phyloP scores from a whole-genome alignment of 73 alveolate genomes.

The Paramecium caudatum region DNA sequence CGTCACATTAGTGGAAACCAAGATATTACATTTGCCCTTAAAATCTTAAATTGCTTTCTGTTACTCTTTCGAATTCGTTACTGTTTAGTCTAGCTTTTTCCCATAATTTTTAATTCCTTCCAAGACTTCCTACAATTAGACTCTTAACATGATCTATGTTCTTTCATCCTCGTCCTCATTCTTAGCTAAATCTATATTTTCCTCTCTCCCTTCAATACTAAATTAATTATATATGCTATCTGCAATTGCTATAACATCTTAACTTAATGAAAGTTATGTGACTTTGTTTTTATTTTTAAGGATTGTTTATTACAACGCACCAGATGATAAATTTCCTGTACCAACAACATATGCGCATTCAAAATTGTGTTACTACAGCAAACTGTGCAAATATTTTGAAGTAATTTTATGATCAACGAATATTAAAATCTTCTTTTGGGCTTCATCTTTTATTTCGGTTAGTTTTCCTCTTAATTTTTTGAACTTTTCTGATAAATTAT shows the following conservation, averaged over 20 bases:
- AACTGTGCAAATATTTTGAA: slow-evolving; percentile 47
- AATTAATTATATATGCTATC: slow-evolving; percentile 9
- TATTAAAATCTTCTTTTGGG: neutral
- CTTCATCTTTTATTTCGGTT: neutral
- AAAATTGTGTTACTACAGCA: neutral
- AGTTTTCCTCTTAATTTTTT: neutral
- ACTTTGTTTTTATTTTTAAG: neutral
- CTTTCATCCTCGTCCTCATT: neutral
- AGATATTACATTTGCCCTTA: slow-evolving; percentile 25
- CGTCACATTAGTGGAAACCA: slow-evolving; percentile 72
- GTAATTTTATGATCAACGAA: slow-evolving; percentile 67
- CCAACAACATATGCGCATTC: slow-evolving; percentile 50
- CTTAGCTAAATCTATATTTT: neutral
- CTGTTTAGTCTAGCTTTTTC: neutral
- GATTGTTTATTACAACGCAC: neutral
- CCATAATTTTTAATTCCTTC: slow-evolving; percentile 33
- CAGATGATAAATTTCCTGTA: slow-evolving; percentile 20
- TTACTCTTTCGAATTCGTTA: neutral
- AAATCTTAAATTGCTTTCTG: slow-evolving; percentile 31
- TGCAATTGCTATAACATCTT: neutral
- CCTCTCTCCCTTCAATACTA: neutral
- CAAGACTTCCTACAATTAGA: slow-evolving; percentile 27
- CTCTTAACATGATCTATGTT: neutral
- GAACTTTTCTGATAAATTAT: slow-evolving; percentile 14
- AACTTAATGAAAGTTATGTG: slow-evolving; percentile 19